Conservation (phyloP, 305 asterid genomes). For the Fraxinus greggii region DNA sequence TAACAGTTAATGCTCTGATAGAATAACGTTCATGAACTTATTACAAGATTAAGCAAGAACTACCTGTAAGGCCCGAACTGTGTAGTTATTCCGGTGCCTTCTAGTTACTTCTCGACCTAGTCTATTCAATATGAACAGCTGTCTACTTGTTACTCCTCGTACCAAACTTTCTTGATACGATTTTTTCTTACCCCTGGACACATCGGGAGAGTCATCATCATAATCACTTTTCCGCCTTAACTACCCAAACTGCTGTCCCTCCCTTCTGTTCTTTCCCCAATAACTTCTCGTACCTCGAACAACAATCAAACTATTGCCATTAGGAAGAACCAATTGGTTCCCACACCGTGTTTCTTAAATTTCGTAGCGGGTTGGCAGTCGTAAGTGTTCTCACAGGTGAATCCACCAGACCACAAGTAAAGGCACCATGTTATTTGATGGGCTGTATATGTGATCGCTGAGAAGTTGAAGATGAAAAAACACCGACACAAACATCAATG, state of each 20-base stretch:
- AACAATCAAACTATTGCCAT: slow-evolving; percentile 36
- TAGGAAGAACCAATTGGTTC: slow-evolving; percentile 66
- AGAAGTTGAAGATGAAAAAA: not conserved
- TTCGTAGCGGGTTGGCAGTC: slow-evolving; percentile 59
- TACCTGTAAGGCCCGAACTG: slow-evolving; percentile 39
- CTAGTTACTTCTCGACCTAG: slow-evolving; percentile 19
- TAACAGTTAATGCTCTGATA: not conserved
- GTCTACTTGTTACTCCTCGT: slow-evolving; percentile 58
- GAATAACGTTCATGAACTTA: not conserved
- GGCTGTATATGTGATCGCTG: not conserved
- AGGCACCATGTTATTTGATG: not conserved
- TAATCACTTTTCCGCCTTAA: slow-evolving; percentile 33
- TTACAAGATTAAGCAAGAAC: not conserved
- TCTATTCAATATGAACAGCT: slow-evolving; percentile 56
- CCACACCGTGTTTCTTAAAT: slow-evolving; percentile 63
- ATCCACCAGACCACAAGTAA: not conserved
- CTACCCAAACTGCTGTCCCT: slow-evolving; percentile 15
- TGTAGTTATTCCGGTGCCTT: not conserved
- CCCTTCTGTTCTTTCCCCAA: slow-evolving; percentile 23
- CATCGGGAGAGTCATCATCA: not conserved
- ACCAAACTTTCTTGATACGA: slow-evolving; percentile 33
- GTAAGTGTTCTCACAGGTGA: not conserved
- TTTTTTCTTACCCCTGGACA: slow-evolving; percentile 55
- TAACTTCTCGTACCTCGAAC: slow-evolving; percentile 27
- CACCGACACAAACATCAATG: not conserved